These are phyloP conservation scores for Solanum hybrid DNA, from an alignment of 305 asterid genomes.

Conservation along the genomic window DNA sequence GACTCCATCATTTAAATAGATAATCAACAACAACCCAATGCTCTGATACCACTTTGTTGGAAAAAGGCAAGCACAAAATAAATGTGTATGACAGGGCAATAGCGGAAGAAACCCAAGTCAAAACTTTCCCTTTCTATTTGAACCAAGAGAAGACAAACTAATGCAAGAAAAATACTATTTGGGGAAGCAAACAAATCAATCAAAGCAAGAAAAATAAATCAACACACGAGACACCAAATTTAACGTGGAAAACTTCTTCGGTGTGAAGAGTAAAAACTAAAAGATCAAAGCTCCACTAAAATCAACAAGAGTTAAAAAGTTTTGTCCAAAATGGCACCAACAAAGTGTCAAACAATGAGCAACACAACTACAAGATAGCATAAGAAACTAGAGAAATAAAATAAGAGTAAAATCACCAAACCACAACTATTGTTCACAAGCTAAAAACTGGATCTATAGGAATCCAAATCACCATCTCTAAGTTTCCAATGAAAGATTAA, in stretches of 20 bases:
- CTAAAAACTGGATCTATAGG: background rate
- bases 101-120: background rate
- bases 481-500: no score
- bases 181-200: background rate
- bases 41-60: no score
- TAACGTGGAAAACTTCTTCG: no score
- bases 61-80: no score
- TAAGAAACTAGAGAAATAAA: no score
- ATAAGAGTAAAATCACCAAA: background rate
- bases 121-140: no score
- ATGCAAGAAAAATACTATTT: background rate
- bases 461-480: background rate
- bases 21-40: no score
- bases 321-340: background rate
- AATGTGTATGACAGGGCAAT: background rate
- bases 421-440: background rate
- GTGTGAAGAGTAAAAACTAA: background rate
- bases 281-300: background rate
- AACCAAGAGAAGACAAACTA: background rate
- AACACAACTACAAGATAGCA: background rate
- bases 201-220: background rate
- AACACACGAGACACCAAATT: background rate
- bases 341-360: background rate
- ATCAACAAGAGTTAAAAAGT: no score
- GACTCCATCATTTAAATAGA: no score